Percentiles rank a stretch among this genome's conserved stretches.
Conservation (phyloP, 2,329 filamentous ascomycete genomes). For the Eutypa lata region DNA sequence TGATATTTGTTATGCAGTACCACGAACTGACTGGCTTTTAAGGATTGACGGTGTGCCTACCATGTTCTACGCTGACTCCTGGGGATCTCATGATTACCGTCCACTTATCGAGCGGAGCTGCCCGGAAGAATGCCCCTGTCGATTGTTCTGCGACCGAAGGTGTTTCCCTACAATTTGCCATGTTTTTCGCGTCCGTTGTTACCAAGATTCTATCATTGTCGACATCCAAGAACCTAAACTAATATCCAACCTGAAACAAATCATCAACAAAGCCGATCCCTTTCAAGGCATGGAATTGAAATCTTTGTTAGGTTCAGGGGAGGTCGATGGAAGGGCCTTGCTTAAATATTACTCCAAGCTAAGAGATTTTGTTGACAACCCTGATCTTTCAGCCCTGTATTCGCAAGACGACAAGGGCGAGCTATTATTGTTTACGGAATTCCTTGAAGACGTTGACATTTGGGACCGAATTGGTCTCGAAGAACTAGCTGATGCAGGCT, state of each 20-base stretch:
- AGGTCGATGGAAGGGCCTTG: not conserved
- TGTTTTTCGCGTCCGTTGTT: not conserved
- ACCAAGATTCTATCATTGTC: not conserved
- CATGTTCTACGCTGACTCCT: conserved; percentile 1
- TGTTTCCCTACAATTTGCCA: not conserved
- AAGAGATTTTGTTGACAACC: not conserved
- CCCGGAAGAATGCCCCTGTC: not conserved
- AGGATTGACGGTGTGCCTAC: not conserved
- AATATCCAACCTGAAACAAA: not conserved
- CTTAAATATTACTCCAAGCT: not conserved
- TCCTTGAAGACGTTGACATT: conserved; percentile 3
- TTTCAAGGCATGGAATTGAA: not conserved
- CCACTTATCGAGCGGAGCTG: not conserved
- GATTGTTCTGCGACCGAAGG: not conserved
- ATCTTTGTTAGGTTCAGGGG: not conserved
- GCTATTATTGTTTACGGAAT: not conserved
- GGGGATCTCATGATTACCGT: conserved; percentile 1
- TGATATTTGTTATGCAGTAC: not conserved
- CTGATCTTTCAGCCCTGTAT: not conserved
- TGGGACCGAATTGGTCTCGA: conserved; percentile 1
- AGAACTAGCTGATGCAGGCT: not conserved
- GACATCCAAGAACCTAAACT: not conserved
- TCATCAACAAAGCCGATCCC: not conserved
- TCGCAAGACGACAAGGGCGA: not conserved
- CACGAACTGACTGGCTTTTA: not conserved